A percentile compares a stretch with the other conserved stretches of the same genome.
phyloP scores from a whole-genome alignment of 495 filamentous ascomycete genomes.

The Tricharina praecox region DNA sequence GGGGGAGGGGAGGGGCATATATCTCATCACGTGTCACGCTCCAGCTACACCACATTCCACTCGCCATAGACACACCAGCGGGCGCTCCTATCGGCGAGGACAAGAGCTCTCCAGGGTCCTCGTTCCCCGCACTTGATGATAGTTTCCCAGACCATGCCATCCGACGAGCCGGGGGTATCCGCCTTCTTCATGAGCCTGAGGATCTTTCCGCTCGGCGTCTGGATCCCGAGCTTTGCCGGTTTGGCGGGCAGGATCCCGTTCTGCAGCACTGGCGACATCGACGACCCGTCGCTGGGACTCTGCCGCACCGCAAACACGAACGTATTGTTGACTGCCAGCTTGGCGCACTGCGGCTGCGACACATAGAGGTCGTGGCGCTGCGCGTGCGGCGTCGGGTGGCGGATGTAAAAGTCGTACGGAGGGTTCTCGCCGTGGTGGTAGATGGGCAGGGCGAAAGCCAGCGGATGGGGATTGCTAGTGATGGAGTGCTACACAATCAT shows the following conservation, averaged over 20 bases:
- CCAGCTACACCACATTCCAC: slow-evolving; percentile 53
- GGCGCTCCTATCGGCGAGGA: slow-evolving; percentile 85
- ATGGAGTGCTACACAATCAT: slow-evolving; percentile 46
- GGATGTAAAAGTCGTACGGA: slow-evolving; percentile 75
- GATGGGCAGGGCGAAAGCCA: slow-evolving; percentile 82
- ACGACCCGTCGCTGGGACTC: slow-evolving; percentile 53
- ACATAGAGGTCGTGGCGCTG: slow-evolving; percentile 94
- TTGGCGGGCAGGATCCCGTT: slow-evolving; percentile 39
- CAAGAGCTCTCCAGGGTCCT: slow-evolving; percentile 80
- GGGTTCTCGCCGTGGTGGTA: slow-evolving; percentile 82
- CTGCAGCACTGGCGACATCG: slow-evolving; percentile 22
- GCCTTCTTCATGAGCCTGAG: slow-evolving; percentile 75
- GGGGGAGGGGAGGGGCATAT: too few species aligned
- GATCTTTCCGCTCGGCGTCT: slow-evolving; percentile 91
- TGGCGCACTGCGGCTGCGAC: slow-evolving; percentile 77
- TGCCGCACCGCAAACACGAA: slow-evolving; percentile 94
- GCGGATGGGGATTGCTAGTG: slow-evolving; percentile 79
- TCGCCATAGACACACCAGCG: slow-evolving; percentile 98
- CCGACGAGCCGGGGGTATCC: slow-evolving; percentile 38
- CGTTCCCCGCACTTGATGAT: slow-evolving; percentile 91
- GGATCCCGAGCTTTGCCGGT: slow-evolving; percentile 88
- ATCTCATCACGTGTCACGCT: too few species aligned
- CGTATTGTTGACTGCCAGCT: slow-evolving; percentile 81
- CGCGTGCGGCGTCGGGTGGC: slow-evolving; percentile 92
- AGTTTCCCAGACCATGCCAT: slow-evolving; percentile 62